phyloP scores from a whole-genome alignment of 2,329 filamentous ascomycete species.

The Botryotinia narcissicola region DNA sequence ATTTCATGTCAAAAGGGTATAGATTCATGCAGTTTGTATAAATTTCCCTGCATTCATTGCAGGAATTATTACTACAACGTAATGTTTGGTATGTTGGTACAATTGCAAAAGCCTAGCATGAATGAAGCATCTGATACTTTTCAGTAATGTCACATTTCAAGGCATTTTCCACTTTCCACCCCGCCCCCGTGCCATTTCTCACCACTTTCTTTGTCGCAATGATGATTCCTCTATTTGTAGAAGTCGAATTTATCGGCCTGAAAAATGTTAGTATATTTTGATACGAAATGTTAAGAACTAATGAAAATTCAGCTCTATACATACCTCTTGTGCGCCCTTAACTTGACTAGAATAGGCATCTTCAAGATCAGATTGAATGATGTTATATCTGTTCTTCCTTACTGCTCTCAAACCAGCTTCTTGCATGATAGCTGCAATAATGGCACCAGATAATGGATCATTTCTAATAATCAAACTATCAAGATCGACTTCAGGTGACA shows the following conservation, averaged over 20 bases:
- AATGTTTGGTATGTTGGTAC: slow-evolving; percentile 19
- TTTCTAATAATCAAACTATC: slow-evolving; percentile 96
- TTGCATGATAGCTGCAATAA: slow-evolving; percentile 99
- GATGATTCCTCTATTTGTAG: slow-evolving; percentile 62
- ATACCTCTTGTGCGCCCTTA: slow-evolving; percentile 71
- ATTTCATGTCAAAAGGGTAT: slow-evolving; percentile 7
- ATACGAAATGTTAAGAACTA: not conserved
- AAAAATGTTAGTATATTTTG: slow-evolving; percentile 37
- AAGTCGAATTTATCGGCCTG: slow-evolving; percentile 80
- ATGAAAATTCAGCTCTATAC: slow-evolving; percentile 44
- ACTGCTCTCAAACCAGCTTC: slow-evolving; percentile 93
- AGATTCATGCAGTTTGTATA: slow-evolving; percentile 13
- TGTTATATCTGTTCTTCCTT: slow-evolving; percentile 98
- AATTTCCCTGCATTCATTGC: slow-evolving; percentile 8
- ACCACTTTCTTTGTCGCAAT: not conserved
- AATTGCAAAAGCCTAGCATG: slow-evolving; percentile 8
- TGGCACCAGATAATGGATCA: slow-evolving; percentile 88
- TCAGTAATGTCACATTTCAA: slow-evolving; percentile 9
- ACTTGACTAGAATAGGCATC: slow-evolving; percentile 97
- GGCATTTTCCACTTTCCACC: slow-evolving; percentile 1
- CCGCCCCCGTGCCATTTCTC: not conserved
- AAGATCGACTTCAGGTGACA: slow-evolving; percentile 93
- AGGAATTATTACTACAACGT: slow-evolving; percentile 15
- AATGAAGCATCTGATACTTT: slow-evolving; percentile 11
- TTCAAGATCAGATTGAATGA: slow-evolving; percentile 94